Evolutionary conservation across 371 early-diverging fungal genomes (phyloP), one percentile per base, ranked within the genome.

Genomic region (Haplosporangium sp.): DNA sequence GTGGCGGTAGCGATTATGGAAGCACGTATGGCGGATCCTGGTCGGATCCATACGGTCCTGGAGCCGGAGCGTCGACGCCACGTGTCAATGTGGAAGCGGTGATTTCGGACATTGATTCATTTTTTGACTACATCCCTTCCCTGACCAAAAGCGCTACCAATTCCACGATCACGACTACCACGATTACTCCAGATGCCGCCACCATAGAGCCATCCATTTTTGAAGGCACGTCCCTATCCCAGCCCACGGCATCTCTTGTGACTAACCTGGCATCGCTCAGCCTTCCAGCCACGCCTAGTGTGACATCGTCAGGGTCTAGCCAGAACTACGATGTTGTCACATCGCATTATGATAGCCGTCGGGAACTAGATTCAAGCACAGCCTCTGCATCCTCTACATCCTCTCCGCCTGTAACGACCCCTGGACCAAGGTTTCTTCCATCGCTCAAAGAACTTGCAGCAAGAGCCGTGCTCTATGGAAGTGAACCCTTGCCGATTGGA

Each of bases 1-100:
- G 72, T 70, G 29, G 29, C 29, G 83, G 84, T 0, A 83, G 83
- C 50, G 77, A 83, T 40, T 63, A 68, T 47, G 69, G 70, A 41
- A 63, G 67, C 37, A 38, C 23, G n/a, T 23, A 59, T 50, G 59
- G 64, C 47, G 54, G 71, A 46, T 61, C 69, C 10, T 67, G 62
- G 52, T 55, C 51, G 23, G 67, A 70, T 7, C 47, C 71, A 6
- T 62, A 74, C 12, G 46, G 69, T 13, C 23, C 67, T n/a, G 62
- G 62, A 2, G 68, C 81, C 0, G 71, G 76, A 2, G 2, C 67
- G 1, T 68, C 79, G 10, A 72, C 79, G 1, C 79, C 79, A 5
- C 46, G 79, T 5, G 67, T 72, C 41, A 72, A 79, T 40, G 69
- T 68, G 14, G 79, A 79, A 23, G 79, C 79, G 9, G 72, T 79